Conservation (phyloP, 305 asterid species). For the Fraxinus baroniana region DNA sequence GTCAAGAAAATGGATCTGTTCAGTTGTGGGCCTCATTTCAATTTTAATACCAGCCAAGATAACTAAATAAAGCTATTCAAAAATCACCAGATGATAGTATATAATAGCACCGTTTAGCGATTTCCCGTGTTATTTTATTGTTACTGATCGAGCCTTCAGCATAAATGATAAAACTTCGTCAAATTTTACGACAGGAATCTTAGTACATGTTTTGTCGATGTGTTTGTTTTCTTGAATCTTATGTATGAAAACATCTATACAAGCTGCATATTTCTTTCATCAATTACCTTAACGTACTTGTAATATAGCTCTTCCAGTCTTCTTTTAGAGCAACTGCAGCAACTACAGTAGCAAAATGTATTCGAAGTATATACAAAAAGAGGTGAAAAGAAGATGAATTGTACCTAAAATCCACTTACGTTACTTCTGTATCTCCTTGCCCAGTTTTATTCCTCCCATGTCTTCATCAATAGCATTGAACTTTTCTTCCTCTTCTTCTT, state of each 20-base stretch:
- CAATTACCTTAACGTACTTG: background rate
- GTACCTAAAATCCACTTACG: background rate
- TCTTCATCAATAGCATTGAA: slow-evolving; percentile 14
- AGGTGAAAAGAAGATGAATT: background rate
- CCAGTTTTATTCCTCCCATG: slow-evolving; percentile 27
- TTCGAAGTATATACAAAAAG: background rate
- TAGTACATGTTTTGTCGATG: background rate
- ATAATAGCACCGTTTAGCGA: background rate
- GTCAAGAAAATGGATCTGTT: slow-evolving; percentile 69
- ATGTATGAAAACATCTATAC: background rate
- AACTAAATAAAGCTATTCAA: slow-evolving; percentile 5
- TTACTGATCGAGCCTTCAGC: background rate
- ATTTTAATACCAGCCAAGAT: slow-evolving; percentile 31
- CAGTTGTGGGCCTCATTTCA: slow-evolving; percentile 51
- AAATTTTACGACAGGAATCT: background rate
- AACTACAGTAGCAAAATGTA: background rate
- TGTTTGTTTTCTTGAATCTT: background rate
- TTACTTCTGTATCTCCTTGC: slow-evolving; percentile 15
- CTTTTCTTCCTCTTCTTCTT: slow-evolving; percentile 42
- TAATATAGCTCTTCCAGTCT: background rate
- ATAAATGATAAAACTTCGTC: background rate
- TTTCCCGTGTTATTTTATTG: background rate
- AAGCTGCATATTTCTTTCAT: background rate
- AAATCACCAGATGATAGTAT: background rate
- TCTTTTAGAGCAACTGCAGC: background rate